Evolutionary conservation across 768 basidiomycete genomes (phyloP), one percentile per base, ranked within the genome.

Genomic region (Leucogyrophana mollusca): DNA sequence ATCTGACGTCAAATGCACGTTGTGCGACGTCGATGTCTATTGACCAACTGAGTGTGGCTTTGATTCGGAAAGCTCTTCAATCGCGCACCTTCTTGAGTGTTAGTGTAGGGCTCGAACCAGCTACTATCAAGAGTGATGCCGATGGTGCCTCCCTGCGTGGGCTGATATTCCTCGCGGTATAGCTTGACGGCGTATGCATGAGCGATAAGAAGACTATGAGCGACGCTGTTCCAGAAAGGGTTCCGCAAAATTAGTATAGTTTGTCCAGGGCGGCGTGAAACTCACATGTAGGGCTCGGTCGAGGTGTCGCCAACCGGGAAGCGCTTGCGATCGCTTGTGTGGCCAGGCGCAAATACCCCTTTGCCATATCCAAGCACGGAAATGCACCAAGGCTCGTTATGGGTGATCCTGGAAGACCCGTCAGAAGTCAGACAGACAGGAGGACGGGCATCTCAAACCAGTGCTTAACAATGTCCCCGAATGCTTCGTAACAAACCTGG

Each of bases 391-490:
- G 74, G 74, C 58, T 78, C 76, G 59, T 78, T 78, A 59, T 73
- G 55, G 1, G 76, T 78, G 45, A 77, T 55, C 68, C 69, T 70
- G 32, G 13, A 17, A 10, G 13, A 22, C 20, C 11, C 7, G 22
- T 11, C 21, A 4, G 11, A 11, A 6, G 9, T 17, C 17, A 24
- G 5, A 20, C 13, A n/a, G 22, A 17, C 18, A 25, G 4, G 11
- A 43, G 39, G 10, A 27, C 23, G 55, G 6, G 13, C 13, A 30
- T 9, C 9, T 37, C 59, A 2, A 22, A 69, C 76, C 76, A 79
- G 51, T 77, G 59, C 57, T 73, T 74, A 47, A 77, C 76, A 11
- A 73, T 58, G 45, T 75, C 74, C 5, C 77, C 77, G 51, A 74
- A 77, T 21, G 64, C 54, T 21, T 68, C 59, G 56, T 77, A 79